Conservation (phyloP, 345 rosid species). For the Garcia nutans region DNA sequence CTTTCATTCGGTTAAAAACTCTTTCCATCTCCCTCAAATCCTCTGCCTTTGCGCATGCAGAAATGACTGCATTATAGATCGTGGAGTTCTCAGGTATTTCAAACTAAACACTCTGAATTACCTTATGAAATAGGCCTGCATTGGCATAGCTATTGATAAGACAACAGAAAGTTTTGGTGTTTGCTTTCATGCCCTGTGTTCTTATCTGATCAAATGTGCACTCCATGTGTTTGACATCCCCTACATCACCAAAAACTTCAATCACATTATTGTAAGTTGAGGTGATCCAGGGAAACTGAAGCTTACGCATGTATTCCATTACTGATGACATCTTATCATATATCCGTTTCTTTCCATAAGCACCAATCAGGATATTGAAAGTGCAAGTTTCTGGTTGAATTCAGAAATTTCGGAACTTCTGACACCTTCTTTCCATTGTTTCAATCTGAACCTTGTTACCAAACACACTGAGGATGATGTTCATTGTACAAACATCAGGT, state of each 20-base stretch:
- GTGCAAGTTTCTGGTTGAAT: slow-evolving; percentile 83
- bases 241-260: slow-evolving; percentile 83
- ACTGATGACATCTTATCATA: slow-evolving; percentile 93
- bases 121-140: slow-evolving; percentile 80
- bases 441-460: slow-evolving; percentile 81
- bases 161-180: slow-evolving; percentile 83
- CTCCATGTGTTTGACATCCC: slow-evolving; percentile 90
- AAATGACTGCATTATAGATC: slow-evolving; percentile 67
- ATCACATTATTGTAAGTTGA: slow-evolving; percentile 87
- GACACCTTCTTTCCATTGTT: slow-evolving; percentile 89
- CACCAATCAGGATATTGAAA: slow-evolving; percentile 80
- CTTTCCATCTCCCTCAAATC: slow-evolving; percentile 95
- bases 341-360: slow-evolving; percentile 83
- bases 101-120: slow-evolving; percentile 56
- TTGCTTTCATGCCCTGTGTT: slow-evolving; percentile 74
- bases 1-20: slow-evolving; percentile 75
- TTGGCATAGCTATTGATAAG: slow-evolving; percentile 79
- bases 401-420: slow-evolving; percentile 74
- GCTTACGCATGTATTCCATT: slow-evolving; percentile 92
- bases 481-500: slow-evolving; percentile 97
- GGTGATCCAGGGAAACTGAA: slow-evolving; percentile 86
- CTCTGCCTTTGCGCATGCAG: slow-evolving; percentile 70
- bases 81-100: slow-evolving; percentile 71
- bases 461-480: slow-evolving; percentile 71
- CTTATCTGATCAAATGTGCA: slow-evolving; percentile 82